Evolutionary conservation across 2,329 filamentous ascomycete genomes (phyloP).

Genomic region (Aspergillus latus): DNA sequence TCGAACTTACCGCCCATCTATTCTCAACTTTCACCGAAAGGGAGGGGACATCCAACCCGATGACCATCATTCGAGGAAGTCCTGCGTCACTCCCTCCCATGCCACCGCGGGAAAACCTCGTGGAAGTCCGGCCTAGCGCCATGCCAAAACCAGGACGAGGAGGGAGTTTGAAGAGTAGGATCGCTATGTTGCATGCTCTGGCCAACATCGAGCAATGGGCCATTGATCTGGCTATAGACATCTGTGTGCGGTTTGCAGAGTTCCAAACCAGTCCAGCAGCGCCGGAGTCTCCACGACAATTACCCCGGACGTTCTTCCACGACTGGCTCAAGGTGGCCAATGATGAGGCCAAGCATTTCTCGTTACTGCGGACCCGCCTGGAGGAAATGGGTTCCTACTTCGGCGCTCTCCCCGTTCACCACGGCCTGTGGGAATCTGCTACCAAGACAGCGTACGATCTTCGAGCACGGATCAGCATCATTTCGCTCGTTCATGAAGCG

Average conservation of each 20-base stretch:
- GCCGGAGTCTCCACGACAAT: constrained; percentile 21
- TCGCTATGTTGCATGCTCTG: constrained; percentile 50
- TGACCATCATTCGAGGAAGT: constrained; percentile 43
- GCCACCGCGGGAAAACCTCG: constrained; percentile 44
- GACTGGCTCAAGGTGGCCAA: constrained; percentile 52
- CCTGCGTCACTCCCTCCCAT: constrained; percentile 39
- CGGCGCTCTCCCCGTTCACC: constrained; percentile 48
- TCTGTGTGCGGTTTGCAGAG: constrained; percentile 48
- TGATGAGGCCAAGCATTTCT: constrained; percentile 52
- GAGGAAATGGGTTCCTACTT: constrained; percentile 49
- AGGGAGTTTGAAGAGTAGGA: constrained; percentile 47
- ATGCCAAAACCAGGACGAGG: constrained; percentile 46
- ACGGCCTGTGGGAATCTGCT: constrained; percentile 49
- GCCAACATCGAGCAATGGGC: constrained; percentile 53
- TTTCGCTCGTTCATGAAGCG: constrained; percentile 51
- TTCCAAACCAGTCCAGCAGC: constrained; percentile 38
- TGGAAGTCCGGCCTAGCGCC: constrained; percentile 39
- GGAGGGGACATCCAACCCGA: constrained; percentile 42
- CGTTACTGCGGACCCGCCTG: constrained; percentile 45
- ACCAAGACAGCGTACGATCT: constrained; percentile 46
- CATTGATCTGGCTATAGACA: constrained; percentile 51
- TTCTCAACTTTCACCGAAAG: constrained; percentile 44
- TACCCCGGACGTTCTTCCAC: constrained; percentile 49
- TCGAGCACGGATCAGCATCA: constrained; percentile 48
- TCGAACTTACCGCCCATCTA: constrained; percentile 47